Percentiles rank a stretch among this genome's conserved stretches.
These are phyloP conservation scores for Vitis rupestris DNA, from an alignment of 164 flowering plant species.

Conservation along the genomic window DNA sequence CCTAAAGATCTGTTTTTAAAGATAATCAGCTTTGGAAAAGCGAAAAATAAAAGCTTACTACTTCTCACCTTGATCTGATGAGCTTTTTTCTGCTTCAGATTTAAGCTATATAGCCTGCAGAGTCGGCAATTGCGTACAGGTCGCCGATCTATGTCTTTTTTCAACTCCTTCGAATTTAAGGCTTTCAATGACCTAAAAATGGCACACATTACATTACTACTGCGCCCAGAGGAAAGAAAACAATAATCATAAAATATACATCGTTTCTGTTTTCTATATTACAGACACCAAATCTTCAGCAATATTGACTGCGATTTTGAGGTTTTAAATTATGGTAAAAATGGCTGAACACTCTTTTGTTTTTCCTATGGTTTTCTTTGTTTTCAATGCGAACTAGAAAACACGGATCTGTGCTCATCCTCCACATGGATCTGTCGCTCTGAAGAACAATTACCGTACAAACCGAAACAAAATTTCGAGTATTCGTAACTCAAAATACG, in stretches of 20 bases:
- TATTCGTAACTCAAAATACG: not conserved
- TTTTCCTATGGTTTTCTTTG: too few species aligned
- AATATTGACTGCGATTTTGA: slow-evolving; percentile 5
- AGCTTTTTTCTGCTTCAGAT: slow-evolving; percentile 18
- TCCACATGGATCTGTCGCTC: too few species aligned
- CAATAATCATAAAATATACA: not conserved
- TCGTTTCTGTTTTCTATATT: too few species aligned
- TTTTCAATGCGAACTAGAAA: too few species aligned
- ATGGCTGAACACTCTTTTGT: too few species aligned
- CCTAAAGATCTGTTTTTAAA: slow-evolving; percentile 1
- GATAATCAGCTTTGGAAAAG: slow-evolving; percentile 12
- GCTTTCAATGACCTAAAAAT: slow-evolving; percentile 20
- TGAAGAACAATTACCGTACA: too few species aligned
- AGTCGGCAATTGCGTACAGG: slow-evolving; percentile 11
- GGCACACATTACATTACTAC: slow-evolving; percentile 10
- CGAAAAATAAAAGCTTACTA: not conserved
- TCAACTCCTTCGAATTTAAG: slow-evolving; percentile 6
- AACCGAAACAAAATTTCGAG: not conserved
- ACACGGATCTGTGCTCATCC: slow-evolving; percentile 12
- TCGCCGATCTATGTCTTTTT: slow-evolving; percentile 9
- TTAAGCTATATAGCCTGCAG: slow-evolving; percentile 20
- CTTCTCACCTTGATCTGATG: slow-evolving; percentile 12
- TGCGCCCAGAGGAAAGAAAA: not conserved
- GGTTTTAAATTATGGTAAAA: too few species aligned
- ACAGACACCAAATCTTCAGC: slow-evolving; percentile 4